These are phyloP conservation scores for Penicilliopsis zonata DNA, from an alignment of 495 filamentous ascomycete species.

Conservation along the genomic window DNA sequence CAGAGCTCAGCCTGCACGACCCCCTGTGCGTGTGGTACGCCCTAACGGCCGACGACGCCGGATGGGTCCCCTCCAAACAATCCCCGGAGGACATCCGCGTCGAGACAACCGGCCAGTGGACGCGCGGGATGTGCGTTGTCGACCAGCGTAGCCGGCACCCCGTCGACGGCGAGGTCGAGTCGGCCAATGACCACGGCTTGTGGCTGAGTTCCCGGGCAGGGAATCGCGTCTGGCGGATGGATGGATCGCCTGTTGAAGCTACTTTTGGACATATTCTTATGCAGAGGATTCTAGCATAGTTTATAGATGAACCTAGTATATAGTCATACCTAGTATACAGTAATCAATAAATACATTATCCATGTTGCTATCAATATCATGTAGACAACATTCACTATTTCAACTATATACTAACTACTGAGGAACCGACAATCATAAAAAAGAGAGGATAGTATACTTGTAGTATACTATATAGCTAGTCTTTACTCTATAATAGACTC, in stretches of 20 bases:
- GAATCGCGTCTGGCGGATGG: slow-evolving; percentile 66
- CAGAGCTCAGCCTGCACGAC: slow-evolving; percentile 70
- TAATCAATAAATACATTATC: too few relatives aligned
- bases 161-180: slow-evolving; percentile 44
- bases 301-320: too few relatives aligned
- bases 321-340: too few relatives aligned
- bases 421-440: too few relatives aligned
- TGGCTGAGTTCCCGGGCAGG: slow-evolving; percentile 63
- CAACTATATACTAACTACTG: too few relatives aligned
- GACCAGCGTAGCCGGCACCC: slow-evolving; percentile 57
- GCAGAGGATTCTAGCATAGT: slow-evolving; percentile 32
- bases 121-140: slow-evolving; percentile 75
- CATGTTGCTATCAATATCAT: too few relatives aligned
- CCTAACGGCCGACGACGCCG: slow-evolving; percentile 37
- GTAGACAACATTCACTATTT: too few relatives aligned
- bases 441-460: too few relatives aligned
- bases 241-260: slow-evolving; percentile 28
- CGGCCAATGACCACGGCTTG: slow-evolving; percentile 50
- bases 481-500: too few relatives aligned
- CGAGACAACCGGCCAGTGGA: slow-evolving; percentile 89
- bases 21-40: slow-evolving; percentile 84
- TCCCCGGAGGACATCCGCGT: slow-evolving; percentile 64
- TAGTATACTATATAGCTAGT: too few relatives aligned
- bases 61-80: slow-evolving; percentile 28
- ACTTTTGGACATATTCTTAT: slow-evolving; percentile 31